Evolutionary conservation across 2,329 filamentous ascomycete species (phyloP).

Genomic region (Aspergillus terreus): DNA sequence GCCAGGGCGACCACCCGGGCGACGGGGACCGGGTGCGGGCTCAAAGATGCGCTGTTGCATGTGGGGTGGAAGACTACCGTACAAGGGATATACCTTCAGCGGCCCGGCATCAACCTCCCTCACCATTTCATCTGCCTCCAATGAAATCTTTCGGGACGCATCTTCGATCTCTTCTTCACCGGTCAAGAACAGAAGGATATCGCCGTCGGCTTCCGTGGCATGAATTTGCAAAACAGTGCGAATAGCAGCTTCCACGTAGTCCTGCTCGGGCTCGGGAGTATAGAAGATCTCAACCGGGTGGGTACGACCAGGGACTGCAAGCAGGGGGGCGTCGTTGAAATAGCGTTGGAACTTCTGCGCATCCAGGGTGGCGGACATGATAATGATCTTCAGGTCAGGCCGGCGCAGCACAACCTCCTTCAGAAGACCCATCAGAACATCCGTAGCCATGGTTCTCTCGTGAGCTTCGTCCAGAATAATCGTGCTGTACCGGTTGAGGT

Average conservation of each 20-base stretch:
- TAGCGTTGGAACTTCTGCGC: conserved; percentile 97
- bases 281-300: conserved; percentile 98
- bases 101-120: conserved; percentile 89
- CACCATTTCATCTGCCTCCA: conserved; percentile 89
- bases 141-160: conserved; percentile 81
- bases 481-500: conserved; percentile 87
- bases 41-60: conserved; percentile 97
- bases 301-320: conserved; percentile 91
- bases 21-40: conserved; percentile 70
- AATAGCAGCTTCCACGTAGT: conserved; percentile 94
- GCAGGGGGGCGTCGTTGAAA: conserved; percentile 88
- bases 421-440: conserved; percentile 93
- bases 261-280: conserved; percentile 89
- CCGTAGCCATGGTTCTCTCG: conserved; percentile 93
- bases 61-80: conserved; percentile 84
- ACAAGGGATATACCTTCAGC: conserved; percentile 85
- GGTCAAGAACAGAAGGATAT: conserved; percentile 90
- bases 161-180: conserved; percentile 99
- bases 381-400: conserved; percentile 92
- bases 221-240: conserved; percentile 96
- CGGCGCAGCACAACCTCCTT: conserved; percentile 83
- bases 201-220: conserved; percentile 84
- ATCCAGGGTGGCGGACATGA: conserved; percentile 97
- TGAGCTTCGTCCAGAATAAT: conserved; percentile 99
- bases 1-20: conserved; percentile 76